Evolutionary conservation across 2,329 filamentous ascomycete genomes (phyloP), one percentile per base, ranked within the genome.

Genomic region (Fusarium coffeatum): DNA sequence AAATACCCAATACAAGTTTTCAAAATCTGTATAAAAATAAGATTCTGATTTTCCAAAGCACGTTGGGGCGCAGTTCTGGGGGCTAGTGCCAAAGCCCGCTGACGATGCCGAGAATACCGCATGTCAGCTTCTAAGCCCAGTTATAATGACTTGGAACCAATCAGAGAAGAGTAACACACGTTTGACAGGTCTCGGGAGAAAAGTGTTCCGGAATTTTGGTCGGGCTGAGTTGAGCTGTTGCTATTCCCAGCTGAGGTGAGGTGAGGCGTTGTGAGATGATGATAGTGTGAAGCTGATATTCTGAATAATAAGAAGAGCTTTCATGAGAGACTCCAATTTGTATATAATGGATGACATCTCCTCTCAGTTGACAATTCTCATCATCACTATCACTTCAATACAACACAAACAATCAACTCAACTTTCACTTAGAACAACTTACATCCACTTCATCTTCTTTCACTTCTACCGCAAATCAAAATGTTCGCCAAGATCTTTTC

Each of bases 401-500:
- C 59, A 63, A 48, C 25, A 55, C 51, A 53, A 59, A 28, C 64
- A 57, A 28, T 18, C 58, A 59, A 40, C 47, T 55, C 23, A 10
- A 46, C 10, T 43, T 59, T 40, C 12, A 20, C 11, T 23, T 15
- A 37, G 3, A n/a, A 12, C 34, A n/a, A 37, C 34, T 37, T 10
- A 7, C 18, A 37, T 37, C 34, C 6, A 37, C 2, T n/a, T n/a
- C 34, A 12, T 37, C 10, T n/a, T 37, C 10, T 37, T 2, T 18
- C 1, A 16, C 6, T 8, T 45, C 13, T 13, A 25, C 20, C 62
- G 28, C 13, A 55, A 56, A 40, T 46, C 67, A 79, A 57, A 51
- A 81, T 81, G 79, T 72, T 79, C 68, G 66, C 76, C 73, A 78
- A 76, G 58, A 72, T 73, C 40, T 22, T 78, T 60, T 62, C 75